Percentiles rank a stretch among this genome's conserved stretches.
These are phyloP conservation scores for Calendula officinalis DNA, from an alignment of 129 eudicot species.

Conservation along the genomic window DNA sequence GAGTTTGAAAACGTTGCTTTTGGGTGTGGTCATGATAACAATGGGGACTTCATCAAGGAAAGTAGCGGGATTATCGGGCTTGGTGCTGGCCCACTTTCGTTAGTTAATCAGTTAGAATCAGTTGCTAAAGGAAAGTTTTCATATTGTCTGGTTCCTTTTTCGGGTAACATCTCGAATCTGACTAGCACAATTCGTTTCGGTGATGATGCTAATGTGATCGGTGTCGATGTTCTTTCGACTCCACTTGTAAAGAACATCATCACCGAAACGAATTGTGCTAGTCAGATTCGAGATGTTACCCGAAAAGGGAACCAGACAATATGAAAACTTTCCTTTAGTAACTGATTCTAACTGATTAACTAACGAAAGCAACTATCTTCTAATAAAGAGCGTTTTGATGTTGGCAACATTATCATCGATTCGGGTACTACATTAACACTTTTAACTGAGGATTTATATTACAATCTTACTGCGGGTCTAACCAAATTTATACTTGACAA, in stretches of 20 bases:
- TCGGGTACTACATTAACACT: conserved; percentile 52
- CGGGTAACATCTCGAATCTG: too few relatives aligned
- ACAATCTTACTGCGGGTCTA: conserved; percentile 3
- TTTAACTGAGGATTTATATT: conserved; percentile 10
- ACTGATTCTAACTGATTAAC: too few relatives aligned
- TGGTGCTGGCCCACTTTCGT: not conserved
- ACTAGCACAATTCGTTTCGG: too few relatives aligned
- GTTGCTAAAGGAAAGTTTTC: not conserved
- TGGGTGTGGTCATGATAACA: not conserved
- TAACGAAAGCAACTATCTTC: not conserved
- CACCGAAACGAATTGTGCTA: too few relatives aligned
- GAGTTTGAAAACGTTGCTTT: not conserved
- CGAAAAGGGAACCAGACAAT: too few relatives aligned
- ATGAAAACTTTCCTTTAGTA: too few relatives aligned
- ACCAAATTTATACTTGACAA: not conserved
- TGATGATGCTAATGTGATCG: too few relatives aligned
- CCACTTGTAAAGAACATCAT: conserved; percentile 24
- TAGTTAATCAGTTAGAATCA: not conserved
- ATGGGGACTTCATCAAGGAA: not conserved
- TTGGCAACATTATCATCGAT: conserved; percentile 48
- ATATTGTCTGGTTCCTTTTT: not conserved
- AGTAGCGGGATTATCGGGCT: not conserved
- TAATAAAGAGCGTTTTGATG: not conserved
- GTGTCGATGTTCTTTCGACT: conserved; percentile 14
- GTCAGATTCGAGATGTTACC: too few relatives aligned